phyloP scores from a whole-genome alignment of 805 yeast species.

The Dipodascus albidus region DNA sequence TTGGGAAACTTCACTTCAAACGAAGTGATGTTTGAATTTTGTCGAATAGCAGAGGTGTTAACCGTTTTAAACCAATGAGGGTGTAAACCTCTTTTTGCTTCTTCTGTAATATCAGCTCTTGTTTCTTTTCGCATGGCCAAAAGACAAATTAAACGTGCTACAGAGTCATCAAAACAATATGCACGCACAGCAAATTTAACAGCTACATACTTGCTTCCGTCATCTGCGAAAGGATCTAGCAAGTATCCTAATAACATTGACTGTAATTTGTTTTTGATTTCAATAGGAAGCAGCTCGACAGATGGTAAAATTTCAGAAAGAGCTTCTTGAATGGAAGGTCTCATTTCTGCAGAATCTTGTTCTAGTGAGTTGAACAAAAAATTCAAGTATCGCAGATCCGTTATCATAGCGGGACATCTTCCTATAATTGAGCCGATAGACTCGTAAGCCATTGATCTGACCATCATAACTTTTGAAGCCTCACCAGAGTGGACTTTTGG shows the following conservation, averaged over 20 bases:
- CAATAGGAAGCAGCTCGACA: constrained; percentile 24
- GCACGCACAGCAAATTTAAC: constrained; percentile 53
- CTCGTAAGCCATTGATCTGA: constrained; percentile 46
- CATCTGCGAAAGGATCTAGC: constrained; percentile 29
- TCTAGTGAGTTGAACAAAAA: constrained; percentile 63
- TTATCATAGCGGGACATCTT: constrained; percentile 31
- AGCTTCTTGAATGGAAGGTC: constrained; percentile 61
- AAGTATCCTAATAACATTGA: constrained; percentile 28
- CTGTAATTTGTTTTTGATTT: constrained; percentile 34
- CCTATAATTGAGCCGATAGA: constrained; percentile 59
- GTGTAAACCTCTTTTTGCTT: constrained; percentile 66
- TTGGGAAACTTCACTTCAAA: constrained; percentile 41
- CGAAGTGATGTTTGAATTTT: constrained; percentile 20
- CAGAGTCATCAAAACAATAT: constrained; percentile 55
- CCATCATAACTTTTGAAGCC: constrained; percentile 5
- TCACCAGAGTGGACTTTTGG: constrained; percentile 14
- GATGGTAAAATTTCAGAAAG: constrained; percentile 46
- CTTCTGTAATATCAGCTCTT: constrained; percentile 66
- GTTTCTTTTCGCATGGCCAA: constrained; percentile 48
- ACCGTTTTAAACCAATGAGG: constrained; percentile 67
- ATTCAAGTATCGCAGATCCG: constrained; percentile 41
- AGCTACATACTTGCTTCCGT: constrained; percentile 50
- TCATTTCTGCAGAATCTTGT: constrained; percentile 50
- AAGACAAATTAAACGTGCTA: constrained; percentile 56
- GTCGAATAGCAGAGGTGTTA: constrained; percentile 25